Evolutionary conservation across 148 eudicot genomes (phyloP).

Genomic region (Dysphania ambrosioides): DNA sequence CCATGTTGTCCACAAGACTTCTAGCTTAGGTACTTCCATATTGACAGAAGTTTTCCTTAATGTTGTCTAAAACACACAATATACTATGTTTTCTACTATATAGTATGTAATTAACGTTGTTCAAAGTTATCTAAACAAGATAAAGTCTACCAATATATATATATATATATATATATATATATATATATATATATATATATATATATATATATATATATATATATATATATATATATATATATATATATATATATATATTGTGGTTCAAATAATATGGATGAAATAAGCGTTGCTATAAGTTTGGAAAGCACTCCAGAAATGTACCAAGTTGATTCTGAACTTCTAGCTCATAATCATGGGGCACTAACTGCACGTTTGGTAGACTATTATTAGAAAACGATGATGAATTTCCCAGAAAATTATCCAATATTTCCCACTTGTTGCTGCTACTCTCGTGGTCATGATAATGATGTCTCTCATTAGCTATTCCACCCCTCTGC

Average conservation of each 20-base stretch:
- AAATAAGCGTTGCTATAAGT: conserved; percentile 29
- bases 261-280: not conserved
- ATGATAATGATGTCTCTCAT: not conserved
- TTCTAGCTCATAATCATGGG: conserved; percentile 34
- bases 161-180: too few species aligned
- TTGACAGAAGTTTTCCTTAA: not conserved
- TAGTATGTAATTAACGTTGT: too few species aligned
- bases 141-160: too few species aligned
- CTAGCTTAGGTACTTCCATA: not conserved
- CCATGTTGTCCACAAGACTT: not conserved
- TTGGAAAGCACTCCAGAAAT: conserved; percentile 48
- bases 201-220: too few species aligned
- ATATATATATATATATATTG: too few species aligned
- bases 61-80: not conserved
- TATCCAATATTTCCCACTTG: conserved; percentile 51
- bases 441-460: conserved; percentile 30
- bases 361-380: conserved; percentile 16
- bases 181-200: too few species aligned
- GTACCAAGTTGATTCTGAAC: conserved; percentile 35
- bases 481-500: conserved; percentile 3
- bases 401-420: conserved; percentile 30
- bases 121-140: too few species aligned
- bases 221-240: too few species aligned
- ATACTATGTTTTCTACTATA: not conserved
- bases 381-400: conserved; percentile 20